These are phyloP conservation scores for Dactylonectria estremocensis DNA, from an alignment of 2,329 filamentous ascomycete genomes.

Conservation along the genomic window DNA sequence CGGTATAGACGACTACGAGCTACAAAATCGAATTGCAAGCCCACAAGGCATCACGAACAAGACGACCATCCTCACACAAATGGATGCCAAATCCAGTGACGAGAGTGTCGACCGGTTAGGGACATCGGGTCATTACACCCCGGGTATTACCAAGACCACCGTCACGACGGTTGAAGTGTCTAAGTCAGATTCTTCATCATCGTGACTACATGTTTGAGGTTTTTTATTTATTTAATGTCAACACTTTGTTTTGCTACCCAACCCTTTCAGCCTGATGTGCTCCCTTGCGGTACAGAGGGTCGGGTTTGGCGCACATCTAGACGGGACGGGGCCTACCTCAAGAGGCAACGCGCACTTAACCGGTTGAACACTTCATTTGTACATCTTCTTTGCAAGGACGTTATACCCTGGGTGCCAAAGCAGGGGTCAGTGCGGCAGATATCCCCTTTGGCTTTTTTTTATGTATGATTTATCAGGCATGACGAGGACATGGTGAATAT, in stretches of 20 bases:
- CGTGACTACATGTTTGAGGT: background rate
- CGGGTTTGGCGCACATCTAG: background rate
- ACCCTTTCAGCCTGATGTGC: background rate
- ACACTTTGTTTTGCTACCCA: background rate
- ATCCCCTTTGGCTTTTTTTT: background rate
- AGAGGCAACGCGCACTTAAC: too few relatives aligned
- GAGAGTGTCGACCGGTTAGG: slow-evolving; percentile 39
- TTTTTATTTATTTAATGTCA: background rate
- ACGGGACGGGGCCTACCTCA: background rate
- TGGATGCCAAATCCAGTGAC: slow-evolving; percentile 44
- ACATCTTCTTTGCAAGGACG: background rate
- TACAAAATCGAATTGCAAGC: slow-evolving; percentile 39
- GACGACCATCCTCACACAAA: slow-evolving; percentile 41
- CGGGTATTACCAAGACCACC: slow-evolving; percentile 50
- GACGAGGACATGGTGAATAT: background rate
- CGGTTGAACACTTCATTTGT: background rate
- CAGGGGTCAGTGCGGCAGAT: background rate
- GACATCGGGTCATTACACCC: slow-evolving; percentile 13
- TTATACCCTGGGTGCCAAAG: background rate
- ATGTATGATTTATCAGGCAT: background rate
- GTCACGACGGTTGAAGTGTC: slow-evolving; percentile 46
- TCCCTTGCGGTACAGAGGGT: background rate
- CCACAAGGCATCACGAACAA: slow-evolving; percentile 29
- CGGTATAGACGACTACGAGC: slow-evolving; percentile 45
- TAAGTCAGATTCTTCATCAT: slow-evolving; percentile 19